These are phyloP conservation scores for Pseudogymnoascus sp. DNA, from an alignment of 2,329 filamentous ascomycete species.

Conservation along the genomic window DNA sequence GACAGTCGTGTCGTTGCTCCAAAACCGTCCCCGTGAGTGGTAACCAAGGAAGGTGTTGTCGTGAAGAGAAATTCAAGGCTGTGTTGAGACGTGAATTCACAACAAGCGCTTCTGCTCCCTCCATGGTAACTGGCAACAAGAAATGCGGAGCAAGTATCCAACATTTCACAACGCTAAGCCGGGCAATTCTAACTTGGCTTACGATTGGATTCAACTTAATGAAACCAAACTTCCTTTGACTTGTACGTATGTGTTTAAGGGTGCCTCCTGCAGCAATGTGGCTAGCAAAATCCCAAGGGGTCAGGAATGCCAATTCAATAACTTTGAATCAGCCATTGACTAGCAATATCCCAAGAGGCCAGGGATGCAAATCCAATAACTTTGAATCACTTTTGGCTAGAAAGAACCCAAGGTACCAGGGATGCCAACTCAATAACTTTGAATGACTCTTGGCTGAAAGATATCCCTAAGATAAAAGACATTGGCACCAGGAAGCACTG, in stretches of 20 bases:
- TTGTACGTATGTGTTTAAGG: neutral
- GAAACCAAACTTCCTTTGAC: neutral
- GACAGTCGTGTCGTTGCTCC: neutral
- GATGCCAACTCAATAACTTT: too few species aligned
- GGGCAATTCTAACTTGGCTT: neutral
- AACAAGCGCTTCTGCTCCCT: constrained; percentile 2
- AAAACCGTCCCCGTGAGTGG: neutral
- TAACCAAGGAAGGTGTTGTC: neutral
- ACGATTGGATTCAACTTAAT: neutral
- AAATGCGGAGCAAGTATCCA: neutral
- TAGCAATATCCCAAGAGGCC: neutral
- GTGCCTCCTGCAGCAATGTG: neutral
- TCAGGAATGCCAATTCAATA: neutral
- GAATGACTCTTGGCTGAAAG: neutral
- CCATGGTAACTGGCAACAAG: neutral
- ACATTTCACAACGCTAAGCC: neutral
- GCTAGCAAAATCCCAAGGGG: neutral
- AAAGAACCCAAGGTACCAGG: too few species aligned
- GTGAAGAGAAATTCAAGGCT: neutral
- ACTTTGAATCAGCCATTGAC: neutral
- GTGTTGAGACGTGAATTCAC: constrained; percentile 7
- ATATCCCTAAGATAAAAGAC: neutral
- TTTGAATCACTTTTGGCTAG: neutral
- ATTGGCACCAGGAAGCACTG: neutral
- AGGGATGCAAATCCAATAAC: neutral